These are phyloP conservation scores for Ceratocystis cubensis DNA, from an alignment of 2,329 filamentous ascomycete genomes.

Conservation along the genomic window DNA sequence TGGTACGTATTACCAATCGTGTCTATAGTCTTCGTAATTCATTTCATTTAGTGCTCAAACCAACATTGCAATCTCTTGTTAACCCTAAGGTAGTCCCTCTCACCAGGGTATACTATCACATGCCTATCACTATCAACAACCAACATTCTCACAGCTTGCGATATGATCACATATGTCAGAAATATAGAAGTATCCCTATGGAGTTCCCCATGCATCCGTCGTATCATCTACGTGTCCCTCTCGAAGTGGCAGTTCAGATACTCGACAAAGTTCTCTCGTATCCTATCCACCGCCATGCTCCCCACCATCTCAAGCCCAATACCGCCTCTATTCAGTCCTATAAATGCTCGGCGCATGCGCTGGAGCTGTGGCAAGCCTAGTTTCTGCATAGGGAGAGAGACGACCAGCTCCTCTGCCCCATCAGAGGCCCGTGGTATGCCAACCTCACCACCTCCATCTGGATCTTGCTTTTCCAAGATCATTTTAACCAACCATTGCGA, in stretches of 20 bases:
- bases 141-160: no score
- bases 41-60: no score
- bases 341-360: constrained; percentile 63
- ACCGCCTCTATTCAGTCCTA: constrained; percentile 59
- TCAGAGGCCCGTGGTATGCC: constrained; percentile 29
- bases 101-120: no score
- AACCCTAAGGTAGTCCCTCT: no score
- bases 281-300: constrained; percentile 40
- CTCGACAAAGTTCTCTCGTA: constrained; percentile 51
- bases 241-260: constrained; percentile 56
- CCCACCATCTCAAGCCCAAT: constrained; percentile 47
- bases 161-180: no score
- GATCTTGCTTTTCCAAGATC: constrained; percentile 56
- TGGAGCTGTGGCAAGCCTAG: constrained; percentile 65
- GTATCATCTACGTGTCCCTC: constrained; percentile 35
- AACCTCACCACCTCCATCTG: constrained; percentile 53
- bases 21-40: no score
- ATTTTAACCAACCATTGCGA: constrained; percentile 64
- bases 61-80: no score
- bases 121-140: no score
- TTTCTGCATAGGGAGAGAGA: constrained; percentile 54
- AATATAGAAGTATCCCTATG: no score
- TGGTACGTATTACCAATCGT: no score
- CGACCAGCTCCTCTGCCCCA: constrained; percentile 38
- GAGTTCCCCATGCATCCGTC: neutral